Base-by-base conservation (phyloP, 2,329 filamentous ascomycete genomes). In the Tolypocladium capitatum region DNA sequence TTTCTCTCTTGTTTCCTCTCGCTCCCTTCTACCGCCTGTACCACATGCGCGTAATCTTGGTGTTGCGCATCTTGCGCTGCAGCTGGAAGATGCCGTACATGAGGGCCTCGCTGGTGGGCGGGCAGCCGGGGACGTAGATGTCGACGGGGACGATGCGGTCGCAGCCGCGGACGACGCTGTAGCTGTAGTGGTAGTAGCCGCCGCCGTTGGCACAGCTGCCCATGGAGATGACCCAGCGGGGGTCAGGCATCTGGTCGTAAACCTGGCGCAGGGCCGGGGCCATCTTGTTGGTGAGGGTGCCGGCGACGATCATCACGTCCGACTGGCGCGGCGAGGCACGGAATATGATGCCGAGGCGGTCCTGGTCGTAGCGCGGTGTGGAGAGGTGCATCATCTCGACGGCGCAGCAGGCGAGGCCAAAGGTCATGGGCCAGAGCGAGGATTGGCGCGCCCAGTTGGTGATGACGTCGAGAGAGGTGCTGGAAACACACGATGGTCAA, bases 231-330 rank as follows among this genome's bases (percentile, higher is more conserved):
- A 91, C 87, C 87, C 87, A 94, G 61, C 84, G 77, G 18, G 88
- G 88, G 31, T 94, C 88, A 30, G 88, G 87, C 88, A 94, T 94
- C 73, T 94, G 89, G 67, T 95, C 89, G 71, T 95, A 95, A 52
- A 94, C 84, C 69, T 92, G 86, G 66, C 89, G 77, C 61, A 95
- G 72, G 32, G 89, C 89, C 2, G 89, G 87, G 1, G 87, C 88
- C 89, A 95, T 95, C 74, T 95, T 95, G 75, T 95, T 95, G 57
- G 87, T 94, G 52, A 95, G 77, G 30, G 89, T 95, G 50, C 89
- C 89, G 27, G 89, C 88, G 21, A 94, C 88, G 59, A 94, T 92
- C 87, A 94, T 92, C 55, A 94, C 84, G 66, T 94, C 88, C 51
- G 86, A 86, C 67, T 94, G 87, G 54, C 87, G 83, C 1, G 87